These are phyloP conservation scores for Daedalea quercina DNA, from an alignment of 768 basidiomycete genomes.

Conservation along the genomic window DNA sequence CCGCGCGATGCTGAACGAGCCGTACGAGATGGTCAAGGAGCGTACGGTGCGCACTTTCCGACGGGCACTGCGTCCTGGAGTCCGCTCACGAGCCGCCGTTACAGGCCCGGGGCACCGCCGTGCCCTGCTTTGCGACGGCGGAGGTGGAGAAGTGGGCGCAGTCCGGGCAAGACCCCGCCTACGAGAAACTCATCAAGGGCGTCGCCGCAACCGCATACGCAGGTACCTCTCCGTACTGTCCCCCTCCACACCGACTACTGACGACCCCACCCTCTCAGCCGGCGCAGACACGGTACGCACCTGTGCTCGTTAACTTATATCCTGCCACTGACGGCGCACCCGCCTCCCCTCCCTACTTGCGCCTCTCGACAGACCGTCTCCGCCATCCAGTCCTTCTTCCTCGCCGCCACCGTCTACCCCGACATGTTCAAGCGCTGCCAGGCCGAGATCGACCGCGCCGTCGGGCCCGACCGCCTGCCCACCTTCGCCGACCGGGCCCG, in stretches of 20 bases:
- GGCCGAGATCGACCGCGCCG: conserved; percentile 32
- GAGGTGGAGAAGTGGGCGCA: conserved; percentile 2
- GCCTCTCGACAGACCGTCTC: conserved; percentile 26
- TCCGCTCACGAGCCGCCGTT: background rate
- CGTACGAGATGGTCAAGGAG: conserved; percentile 10
- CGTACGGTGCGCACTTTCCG: background rate
- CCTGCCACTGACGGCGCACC: conserved; percentile 7
- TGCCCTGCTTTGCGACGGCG: background rate
- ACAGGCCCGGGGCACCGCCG: background rate
- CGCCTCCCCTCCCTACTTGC: conserved; percentile 18
- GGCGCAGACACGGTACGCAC: conserved; percentile 15
- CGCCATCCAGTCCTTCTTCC: conserved; percentile 21
- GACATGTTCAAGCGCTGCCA: conserved; percentile 27
- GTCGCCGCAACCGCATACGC: conserved; percentile 15
- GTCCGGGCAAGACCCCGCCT: conserved; percentile 8
- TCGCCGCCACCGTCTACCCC: conserved; percentile 28
- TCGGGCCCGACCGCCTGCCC: conserved; percentile 27
- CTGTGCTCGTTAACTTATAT: too few species aligned
- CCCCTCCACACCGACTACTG: background rate
- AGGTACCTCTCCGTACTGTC: conserved; percentile 3
- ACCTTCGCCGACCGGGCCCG: conserved; percentile 18
- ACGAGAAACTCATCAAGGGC: conserved; percentile 13
- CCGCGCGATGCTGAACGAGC: conserved; percentile 6
- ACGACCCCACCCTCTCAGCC: conserved; percentile 2
- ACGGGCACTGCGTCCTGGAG: background rate